Evolutionary conservation across 768 basidiomycete genomes (phyloP).

Genomic region (Pholiota microspora): DNA sequence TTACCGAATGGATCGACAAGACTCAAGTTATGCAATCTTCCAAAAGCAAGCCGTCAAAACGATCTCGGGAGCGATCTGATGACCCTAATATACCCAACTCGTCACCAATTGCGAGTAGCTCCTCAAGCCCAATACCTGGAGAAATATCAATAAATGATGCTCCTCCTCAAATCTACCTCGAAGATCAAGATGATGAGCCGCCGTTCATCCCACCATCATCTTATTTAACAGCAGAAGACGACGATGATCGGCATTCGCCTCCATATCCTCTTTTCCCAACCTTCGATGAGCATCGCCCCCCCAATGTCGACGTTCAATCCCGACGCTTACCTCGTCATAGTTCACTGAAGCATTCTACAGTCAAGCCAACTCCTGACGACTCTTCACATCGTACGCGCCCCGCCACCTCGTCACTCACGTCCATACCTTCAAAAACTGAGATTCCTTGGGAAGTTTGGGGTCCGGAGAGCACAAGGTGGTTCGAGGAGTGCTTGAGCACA

Average conservation of each 20-base stretch:
- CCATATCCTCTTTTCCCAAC: slow-evolving; percentile 28
- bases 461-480: slow-evolving; percentile 51
- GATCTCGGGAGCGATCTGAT: background rate
- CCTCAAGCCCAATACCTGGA: slow-evolving; percentile 2
- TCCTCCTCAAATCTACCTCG: background rate
- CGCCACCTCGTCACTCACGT: background rate
- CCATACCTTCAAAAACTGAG: slow-evolving; percentile 13
- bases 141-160: background rate
- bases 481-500: slow-evolving; percentile 44
- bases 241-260: background rate
- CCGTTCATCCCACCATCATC: background rate
- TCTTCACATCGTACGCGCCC: background rate
- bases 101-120: background rate
- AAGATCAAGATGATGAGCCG: background rate
- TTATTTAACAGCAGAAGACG: background rate
- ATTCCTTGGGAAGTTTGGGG: slow-evolving; percentile 54
- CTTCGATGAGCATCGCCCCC: slow-evolving; percentile 15
- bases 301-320: background rate
- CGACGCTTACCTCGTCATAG: slow-evolving; percentile 1
- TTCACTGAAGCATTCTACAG: background rate
- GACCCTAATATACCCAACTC: background rate
- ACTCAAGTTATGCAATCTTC: background rate
- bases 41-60: background rate
- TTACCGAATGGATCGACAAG: slow-evolving; percentile 24
- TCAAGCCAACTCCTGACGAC: background rate